These are phyloP conservation scores for Trypanosoma vivax DNA, from an alignment of 208 protist species.

Conservation along the genomic window DNA sequence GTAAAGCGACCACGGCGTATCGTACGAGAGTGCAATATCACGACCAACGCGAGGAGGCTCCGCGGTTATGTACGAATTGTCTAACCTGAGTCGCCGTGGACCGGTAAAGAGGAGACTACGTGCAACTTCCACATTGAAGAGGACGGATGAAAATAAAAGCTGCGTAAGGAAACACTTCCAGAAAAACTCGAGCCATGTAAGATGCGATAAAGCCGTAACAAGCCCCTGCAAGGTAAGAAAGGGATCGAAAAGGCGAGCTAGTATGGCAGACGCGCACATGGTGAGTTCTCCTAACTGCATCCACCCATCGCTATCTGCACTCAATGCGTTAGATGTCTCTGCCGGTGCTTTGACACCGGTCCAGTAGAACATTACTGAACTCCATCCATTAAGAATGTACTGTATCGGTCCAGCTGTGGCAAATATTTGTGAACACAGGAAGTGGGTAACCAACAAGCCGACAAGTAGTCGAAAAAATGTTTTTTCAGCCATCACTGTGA, in stretches of 20 bases:
- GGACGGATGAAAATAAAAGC: constrained; percentile 18
- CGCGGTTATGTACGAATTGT: constrained; percentile 54
- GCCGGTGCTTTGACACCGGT: constrained; percentile 9
- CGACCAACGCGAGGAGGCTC: constrained; percentile 44
- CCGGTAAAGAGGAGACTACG: constrained; percentile 23
- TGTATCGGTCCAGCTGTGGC: no score
- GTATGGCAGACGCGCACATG: not conserved
- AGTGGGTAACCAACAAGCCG: no score
- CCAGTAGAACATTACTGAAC: no score
- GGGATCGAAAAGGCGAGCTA: not conserved
- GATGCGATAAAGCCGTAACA: constrained; percentile 5
- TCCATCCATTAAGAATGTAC: no score
- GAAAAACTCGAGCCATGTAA: constrained; percentile 17
- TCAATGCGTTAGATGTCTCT: constrained; percentile 16
- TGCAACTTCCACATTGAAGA: constrained; percentile 41
- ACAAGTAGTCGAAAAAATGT: no score
- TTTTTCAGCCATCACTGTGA: no score
- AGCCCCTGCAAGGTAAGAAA: constrained; percentile 3
- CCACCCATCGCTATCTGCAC: constrained; percentile 21
- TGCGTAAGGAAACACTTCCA: constrained; percentile 13
- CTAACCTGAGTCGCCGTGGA: constrained; percentile 40
- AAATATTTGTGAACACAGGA: no score
- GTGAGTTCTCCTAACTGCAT: constrained; percentile 18
- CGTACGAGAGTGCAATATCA: constrained; percentile 58
- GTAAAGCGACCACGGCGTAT: constrained; percentile 67